phyloP scores from a whole-genome alignment of 805 yeast genomes.

The Myxozyma neglecta region DNA sequence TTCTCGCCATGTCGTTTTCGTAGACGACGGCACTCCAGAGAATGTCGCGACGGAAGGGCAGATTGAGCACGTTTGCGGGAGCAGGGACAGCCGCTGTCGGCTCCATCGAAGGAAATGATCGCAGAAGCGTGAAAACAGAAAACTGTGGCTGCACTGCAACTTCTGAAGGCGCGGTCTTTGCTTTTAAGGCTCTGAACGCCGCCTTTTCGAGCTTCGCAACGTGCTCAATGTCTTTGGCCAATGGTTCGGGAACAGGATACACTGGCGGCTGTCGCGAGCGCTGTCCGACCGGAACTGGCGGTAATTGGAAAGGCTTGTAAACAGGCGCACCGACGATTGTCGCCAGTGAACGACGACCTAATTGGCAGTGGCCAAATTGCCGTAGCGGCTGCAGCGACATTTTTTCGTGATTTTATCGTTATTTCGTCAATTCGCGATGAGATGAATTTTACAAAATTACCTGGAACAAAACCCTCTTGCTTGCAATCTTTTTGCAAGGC shows the following conservation, averaged over 20 bases:
- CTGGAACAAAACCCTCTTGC: too few species aligned
- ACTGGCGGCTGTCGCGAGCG: not conserved
- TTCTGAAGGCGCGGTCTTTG: not conserved
- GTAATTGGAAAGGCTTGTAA: not conserved
- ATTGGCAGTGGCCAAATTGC: not conserved
- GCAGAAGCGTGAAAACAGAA: conserved; percentile 33
- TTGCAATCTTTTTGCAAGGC: too few species aligned
- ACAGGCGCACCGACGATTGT: not conserved
- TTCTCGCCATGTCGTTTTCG: conserved; percentile 68
- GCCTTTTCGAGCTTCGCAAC: not conserved
- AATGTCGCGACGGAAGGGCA: conserved; percentile 83
- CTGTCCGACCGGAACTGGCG: not conserved
- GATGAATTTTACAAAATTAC: too few species aligned
- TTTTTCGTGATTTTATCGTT: not conserved
- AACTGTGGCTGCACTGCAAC: conserved; percentile 18
- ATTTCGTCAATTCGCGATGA: too few species aligned
- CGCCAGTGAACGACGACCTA: not conserved
- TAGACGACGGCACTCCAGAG: conserved; percentile 92
- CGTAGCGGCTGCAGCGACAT: not conserved
- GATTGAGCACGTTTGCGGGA: conserved; percentile 64
- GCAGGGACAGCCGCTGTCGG: conserved; percentile 78
- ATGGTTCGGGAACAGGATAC: conserved; percentile 2
- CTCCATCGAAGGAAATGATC: conserved; percentile 87
- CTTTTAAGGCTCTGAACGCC: not conserved
- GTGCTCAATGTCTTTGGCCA: not conserved